Conservation (phyloP, 179 eudicot species). For the Beta lomatogona region DNA sequence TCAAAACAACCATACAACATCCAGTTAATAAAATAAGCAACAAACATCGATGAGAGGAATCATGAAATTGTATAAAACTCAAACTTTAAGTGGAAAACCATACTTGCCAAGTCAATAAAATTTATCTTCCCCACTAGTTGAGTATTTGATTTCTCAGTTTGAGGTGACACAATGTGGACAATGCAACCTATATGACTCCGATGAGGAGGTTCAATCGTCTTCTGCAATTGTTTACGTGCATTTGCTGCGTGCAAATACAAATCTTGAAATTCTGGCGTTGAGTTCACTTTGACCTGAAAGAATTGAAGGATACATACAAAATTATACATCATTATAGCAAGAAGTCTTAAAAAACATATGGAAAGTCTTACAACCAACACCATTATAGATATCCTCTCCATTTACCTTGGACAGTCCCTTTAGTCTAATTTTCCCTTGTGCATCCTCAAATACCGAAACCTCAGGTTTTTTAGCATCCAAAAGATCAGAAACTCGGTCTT, state of each 20-base stretch:
- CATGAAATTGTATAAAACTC: not conserved
- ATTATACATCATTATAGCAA: not conserved
- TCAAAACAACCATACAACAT: constrained; percentile 18
- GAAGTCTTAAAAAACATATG: not conserved
- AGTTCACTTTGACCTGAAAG: constrained; percentile 55
- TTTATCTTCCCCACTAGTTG: constrained; percentile 65
- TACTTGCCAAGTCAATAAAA: constrained; percentile 93
- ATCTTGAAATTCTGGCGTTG: constrained; percentile 58
- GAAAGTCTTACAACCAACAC: not conserved
- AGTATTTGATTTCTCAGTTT: constrained; percentile 37
- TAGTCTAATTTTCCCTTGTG: constrained; percentile 64
- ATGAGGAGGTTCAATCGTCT: constrained; percentile 41
- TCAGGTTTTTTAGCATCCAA: constrained; percentile 56
- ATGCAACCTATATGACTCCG: constrained; percentile 76
- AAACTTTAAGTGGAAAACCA: constrained; percentile 4
- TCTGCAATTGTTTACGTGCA: constrained; percentile 39
- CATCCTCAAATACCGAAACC: constrained; percentile 70
- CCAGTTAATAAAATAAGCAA: not conserved
- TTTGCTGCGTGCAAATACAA: constrained; percentile 36
- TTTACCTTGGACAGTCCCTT: constrained; percentile 83
- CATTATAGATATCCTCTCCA: not conserved
- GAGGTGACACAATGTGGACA: constrained; percentile 47
- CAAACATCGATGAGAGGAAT: not conserved
- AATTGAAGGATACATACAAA: not conserved
- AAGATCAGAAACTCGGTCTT: constrained; percentile 71